Percentiles rank a stretch among this genome's conserved stretches.
Conservation (phyloP, 108 stramenopile genomes). For the Fragilaria radians region DNA sequence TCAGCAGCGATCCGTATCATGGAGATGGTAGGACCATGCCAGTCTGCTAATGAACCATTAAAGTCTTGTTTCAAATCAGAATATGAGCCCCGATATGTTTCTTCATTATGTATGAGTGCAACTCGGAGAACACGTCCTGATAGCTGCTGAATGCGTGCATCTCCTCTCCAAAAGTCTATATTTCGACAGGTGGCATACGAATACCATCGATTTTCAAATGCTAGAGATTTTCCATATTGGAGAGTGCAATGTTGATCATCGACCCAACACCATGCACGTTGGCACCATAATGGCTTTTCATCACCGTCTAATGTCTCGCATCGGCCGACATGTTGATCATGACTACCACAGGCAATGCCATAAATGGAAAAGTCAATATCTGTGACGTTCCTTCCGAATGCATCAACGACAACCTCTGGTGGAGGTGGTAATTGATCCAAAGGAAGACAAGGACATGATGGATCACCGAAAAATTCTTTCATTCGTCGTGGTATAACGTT, state of each 20-base stretch:
- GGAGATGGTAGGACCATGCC: constrained; percentile 10
- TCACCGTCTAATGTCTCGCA: too few species aligned
- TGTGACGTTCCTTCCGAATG: too few species aligned
- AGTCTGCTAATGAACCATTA: not conserved
- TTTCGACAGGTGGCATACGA: constrained; percentile 20
- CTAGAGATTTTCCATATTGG: not conserved
- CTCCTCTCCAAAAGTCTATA: constrained; percentile 11
- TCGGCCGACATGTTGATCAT: too few species aligned
- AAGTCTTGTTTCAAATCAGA: not conserved
- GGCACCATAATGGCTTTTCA: too few species aligned
- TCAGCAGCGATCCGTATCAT: not conserved
- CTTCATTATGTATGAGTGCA: constrained; percentile 4
- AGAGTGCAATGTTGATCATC: constrained; percentile 6
- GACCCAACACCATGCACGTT: constrained; percentile 12
- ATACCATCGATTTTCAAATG: constrained; percentile 10
- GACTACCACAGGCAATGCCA: too few species aligned
- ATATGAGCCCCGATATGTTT: constrained; percentile 10
- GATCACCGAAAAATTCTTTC: too few species aligned
- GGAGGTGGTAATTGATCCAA: too few species aligned
- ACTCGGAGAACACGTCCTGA: not conserved
- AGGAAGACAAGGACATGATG: too few species aligned
- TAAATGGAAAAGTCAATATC: too few species aligned
- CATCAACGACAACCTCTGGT: too few species aligned
- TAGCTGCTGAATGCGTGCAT: not conserved
- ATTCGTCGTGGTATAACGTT: too few species aligned